Evolutionary conservation across 768 basidiomycete species (phyloP), one percentile per base, ranked within the genome.

Genomic region (Naganishia vishniacii): DNA sequence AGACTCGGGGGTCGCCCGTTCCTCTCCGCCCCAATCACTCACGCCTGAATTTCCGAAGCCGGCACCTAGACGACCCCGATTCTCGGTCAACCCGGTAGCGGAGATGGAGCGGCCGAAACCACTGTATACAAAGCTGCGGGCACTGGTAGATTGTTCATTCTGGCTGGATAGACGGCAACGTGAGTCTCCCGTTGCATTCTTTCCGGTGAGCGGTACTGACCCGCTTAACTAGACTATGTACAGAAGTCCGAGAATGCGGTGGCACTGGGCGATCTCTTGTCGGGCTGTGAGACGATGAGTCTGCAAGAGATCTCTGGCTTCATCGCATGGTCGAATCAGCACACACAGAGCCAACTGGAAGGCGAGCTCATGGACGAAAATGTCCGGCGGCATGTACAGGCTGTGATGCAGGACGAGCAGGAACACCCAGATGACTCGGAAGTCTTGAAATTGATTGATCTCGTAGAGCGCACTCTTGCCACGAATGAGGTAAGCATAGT

Each of bases 151-250:
- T 41, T 62, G 47, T 29, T 47, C 61, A 3, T 41, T 26, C 32
- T 62, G 61, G 61, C 18, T 62, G 61, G 48, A 48, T 26, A 32
- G 53, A 23, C 53, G 53, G 53, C 53, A 56, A 56, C 34, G 53
- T 56, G 20, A 56, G 53, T 40, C 48, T 13, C n/a, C n/a, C n/a
- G n/a, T n/a, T n/a, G n/a, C n/a, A n/a, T n/a, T n/a, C n/a, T n/a
- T n/a, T n/a, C n/a, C n/a, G n/a, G n/a, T n/a, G n/a, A n/a, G n/a
- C n/a, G n/a, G n/a, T n/a, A n/a, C n/a, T n/a, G n/a, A n/a, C n/a
- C n/a, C n/a, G n/a, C n/a, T n/a, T n/a, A n/a, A n/a, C n/a, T n/a
- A 40, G 20, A 41, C 25, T 25, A 48, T 40, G 31, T 29, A 13
- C 23, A 23, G 32, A 23, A 48, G 13, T 28, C 25, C 11, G 26